Base-by-base conservation (phyloP, 2,329 filamentous ascomycete species). In the Aureobasidium melanogenum region DNA sequence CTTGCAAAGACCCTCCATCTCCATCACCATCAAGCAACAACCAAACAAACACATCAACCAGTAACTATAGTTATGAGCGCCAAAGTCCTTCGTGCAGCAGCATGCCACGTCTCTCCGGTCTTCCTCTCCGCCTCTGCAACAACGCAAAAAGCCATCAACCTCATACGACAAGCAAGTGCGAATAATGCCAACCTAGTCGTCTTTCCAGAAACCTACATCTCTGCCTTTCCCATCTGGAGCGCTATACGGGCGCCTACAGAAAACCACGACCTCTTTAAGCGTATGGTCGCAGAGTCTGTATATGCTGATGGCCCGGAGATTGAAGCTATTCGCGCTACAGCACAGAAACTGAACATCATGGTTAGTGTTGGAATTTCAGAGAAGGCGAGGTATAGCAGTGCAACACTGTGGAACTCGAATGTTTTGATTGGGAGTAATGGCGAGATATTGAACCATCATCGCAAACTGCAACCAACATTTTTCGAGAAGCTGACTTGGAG, bases 401-500 rank as follows among this genome's bases (percentile, higher is more conserved):
- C 75, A 0, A 79, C 75, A 0, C 63, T 84, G 1, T 84, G 76
- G 67, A 83, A 83, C 64, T 77, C 79, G 0, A 81, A 81, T 28
- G 15, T 83, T 0, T 68, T 82, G 22, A 79, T 84, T 46, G 71
- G 70, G 0, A 63, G 66, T 1, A 63, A 74, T 3, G 81, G 81
- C 0, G 66, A 77, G 3, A 70, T 83, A 1, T 62, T 80, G 1
- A 74, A 79, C 0, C 80, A 83, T 60, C 80, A 83, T 61, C 72
- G 81, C 1, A 84, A 84, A 60, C 67, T 84, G 1, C 74, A 81
- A 67, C 79, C 81, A 0, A 84, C 81, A 0, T 84, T 82, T 66
- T 83, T 78, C 62, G 82, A 84, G 69, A 83, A 83, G 64, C 64
- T 84, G 24, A 80, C 76, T 0, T 84, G 81, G 81, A 72, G 73